Percentiles rank a stretch among this genome's conserved stretches.
phyloP scores from a whole-genome alignment of 2,329 filamentous ascomycete species.

The Beauveria medogensis region DNA sequence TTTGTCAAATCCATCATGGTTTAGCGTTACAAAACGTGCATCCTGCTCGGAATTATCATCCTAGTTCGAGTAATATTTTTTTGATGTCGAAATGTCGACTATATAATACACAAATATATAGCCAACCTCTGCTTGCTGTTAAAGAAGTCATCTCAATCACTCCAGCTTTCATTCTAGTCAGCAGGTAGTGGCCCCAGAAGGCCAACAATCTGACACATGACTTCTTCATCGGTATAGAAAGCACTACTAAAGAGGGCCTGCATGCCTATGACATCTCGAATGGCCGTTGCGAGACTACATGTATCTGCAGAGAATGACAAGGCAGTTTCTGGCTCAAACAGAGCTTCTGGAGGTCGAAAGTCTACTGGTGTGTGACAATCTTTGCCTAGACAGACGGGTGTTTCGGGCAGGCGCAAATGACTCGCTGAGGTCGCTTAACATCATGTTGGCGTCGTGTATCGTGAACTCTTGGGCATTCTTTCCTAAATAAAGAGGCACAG shows the following conservation, averaged over 20 bases:
- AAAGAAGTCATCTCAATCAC: background rate
- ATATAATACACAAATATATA: too few species aligned
- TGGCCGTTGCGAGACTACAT: constrained; percentile 1
- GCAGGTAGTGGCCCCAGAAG: constrained; percentile 6
- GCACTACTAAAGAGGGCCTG: background rate
- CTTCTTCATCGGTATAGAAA: background rate
- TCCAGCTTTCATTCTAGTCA: constrained; percentile 2
- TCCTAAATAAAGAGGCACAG: background rate
- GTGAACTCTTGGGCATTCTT: background rate
- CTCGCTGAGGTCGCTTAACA: background rate
- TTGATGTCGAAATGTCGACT: too few species aligned
- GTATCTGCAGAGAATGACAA: constrained; percentile 1
- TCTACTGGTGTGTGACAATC: background rate
- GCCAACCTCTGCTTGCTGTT: background rate
- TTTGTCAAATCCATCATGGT: too few species aligned
- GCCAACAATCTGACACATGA: constrained; percentile 2
- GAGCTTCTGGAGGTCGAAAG: background rate
- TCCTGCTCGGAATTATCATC: too few species aligned
- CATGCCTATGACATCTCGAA: background rate
- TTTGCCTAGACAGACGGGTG: background rate
- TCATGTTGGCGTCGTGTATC: background rate
- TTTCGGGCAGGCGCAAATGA: background rate
- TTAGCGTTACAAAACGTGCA: too few species aligned
- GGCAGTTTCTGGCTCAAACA: background rate
- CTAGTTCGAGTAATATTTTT: too few species aligned